These are phyloP conservation scores for Rhizomucor pusillus DNA, from an alignment of 371 early-diverging fungal species.

Conservation along the genomic window DNA sequence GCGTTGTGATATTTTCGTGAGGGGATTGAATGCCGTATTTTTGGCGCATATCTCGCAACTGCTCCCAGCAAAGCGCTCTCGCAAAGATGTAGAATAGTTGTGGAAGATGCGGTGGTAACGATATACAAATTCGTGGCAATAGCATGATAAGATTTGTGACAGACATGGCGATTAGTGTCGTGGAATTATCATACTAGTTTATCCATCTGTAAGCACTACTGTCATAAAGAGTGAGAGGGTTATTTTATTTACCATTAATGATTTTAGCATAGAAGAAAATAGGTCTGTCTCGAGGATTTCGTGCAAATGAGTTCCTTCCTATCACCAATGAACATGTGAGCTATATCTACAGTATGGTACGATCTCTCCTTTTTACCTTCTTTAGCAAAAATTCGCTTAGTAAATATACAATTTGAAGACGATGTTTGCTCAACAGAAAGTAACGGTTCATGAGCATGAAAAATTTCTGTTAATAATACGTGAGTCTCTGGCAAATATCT, in stretches of 20 bases:
- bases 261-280: conserved; percentile 54
- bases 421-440: conserved; percentile 52
- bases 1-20: not conserved
- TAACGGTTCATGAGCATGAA: conserved; percentile 52
- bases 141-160: conserved; percentile 65
- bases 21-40: conserved; percentile 23
- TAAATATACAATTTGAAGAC: conserved; percentile 54
- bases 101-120: conserved; percentile 54
- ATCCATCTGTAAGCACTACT: too few relatives aligned
- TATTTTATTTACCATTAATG: conserved; percentile 59
- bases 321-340: not conserved
- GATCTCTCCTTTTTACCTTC: conserved; percentile 33
- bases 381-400: conserved; percentile 56
- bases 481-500: too few relatives aligned
- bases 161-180: conserved; percentile 58
- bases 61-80: conserved; percentile 65
- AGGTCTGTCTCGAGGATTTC: conserved; percentile 61
- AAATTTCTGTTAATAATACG: conserved; percentile 43
- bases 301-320: conserved; percentile 56
- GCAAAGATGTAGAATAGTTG: conserved; percentile 59
- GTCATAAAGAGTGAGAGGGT: too few relatives aligned
- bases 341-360: not conserved
- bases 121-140: conserved; percentile 62
- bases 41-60: conserved; percentile 44
- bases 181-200: conserved; percentile 60